Base-by-base conservation (phyloP, 495 filamentous ascomycete species). In the Cudoniella acicularis region DNA sequence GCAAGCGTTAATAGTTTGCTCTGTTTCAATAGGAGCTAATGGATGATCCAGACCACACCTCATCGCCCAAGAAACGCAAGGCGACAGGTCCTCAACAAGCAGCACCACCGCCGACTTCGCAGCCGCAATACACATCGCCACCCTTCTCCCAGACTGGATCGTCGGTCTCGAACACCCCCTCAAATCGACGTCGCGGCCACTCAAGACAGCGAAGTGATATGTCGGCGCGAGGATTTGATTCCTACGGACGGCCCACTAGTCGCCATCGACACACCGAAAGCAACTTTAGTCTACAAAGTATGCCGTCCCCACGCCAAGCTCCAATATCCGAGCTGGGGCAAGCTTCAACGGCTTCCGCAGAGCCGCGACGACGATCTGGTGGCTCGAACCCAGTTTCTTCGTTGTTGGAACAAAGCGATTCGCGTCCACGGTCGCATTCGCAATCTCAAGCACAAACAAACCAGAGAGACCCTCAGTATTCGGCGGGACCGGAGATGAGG, bases 31-130 rank as follows among this genome's bases (percentile, higher is more conserved):
- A 64, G 69, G 72, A 70, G 70, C 73, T 68, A 75, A 74, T 72
- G 76, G 77, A 70, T 76, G 67, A 67, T 72, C 70, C 55, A 62
- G 61, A 70, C 67, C 76, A 82, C 47, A 77, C 77, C 56, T 73
- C 73, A 53, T 89, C 87, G 36, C 87, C 88, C 17, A 86, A 86
- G 66, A 90, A 90, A 69, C 80, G 87, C 63, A 91, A 91, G 73
- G 84, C 84, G 46, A 79, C 80, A 64, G 84, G 84, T 57, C 77
- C 79, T 17, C 85, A 87, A 58, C 78, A 78, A 61, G 62, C 82
- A 20, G 75, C 75, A 23, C 84, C 83, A 54, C 77, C 81, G 42
- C 82, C 85, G 60, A 79, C 72, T 57, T 61, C 67, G 26, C 73
- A 79, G 52, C 72, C 77, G 20, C 79, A 78, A 49, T 77, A 78